Conservation (phyloP, 176 grass and related monocot genomes). For the Oryza nivara region DNA sequence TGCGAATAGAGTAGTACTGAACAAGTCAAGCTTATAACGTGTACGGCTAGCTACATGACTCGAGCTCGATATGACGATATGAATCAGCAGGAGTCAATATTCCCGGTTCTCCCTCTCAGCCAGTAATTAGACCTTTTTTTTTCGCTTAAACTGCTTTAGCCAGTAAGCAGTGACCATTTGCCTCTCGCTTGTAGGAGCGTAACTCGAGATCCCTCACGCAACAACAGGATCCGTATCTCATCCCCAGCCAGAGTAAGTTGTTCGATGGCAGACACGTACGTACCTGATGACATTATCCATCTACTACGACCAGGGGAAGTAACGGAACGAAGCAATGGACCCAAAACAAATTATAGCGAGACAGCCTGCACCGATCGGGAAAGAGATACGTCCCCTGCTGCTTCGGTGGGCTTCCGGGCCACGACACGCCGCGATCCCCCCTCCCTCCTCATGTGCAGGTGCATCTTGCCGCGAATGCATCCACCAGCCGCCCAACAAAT, state of each 20-base stretch:
- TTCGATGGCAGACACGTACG: too few relatives aligned
- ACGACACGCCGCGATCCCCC: too few relatives aligned
- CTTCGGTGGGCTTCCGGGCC: too few relatives aligned
- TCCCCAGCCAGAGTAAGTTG: too few relatives aligned
- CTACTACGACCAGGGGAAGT: neutral
- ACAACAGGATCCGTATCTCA: neutral
- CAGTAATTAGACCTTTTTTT: neutral
- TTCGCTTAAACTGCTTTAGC: neutral
- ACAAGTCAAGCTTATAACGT: constrained; percentile 11
- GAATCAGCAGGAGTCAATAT: neutral
- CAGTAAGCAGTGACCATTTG: neutral
- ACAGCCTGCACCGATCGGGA: neutral
- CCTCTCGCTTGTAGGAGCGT: neutral
- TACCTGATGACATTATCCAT: too few relatives aligned
- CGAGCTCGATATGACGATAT: too few relatives aligned
- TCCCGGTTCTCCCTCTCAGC: neutral
- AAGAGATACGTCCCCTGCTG: too few relatives aligned
- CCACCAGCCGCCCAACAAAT: neutral
- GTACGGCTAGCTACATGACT: neutral
- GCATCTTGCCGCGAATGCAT: neutral
- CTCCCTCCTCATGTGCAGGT: neutral
- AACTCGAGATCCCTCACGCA: constrained; percentile 21
- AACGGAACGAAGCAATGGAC: too few relatives aligned
- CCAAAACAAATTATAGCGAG: neutral
- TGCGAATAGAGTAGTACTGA: neutral